Evolutionary conservation across 192 early-diverging fungal genomes (phyloP), one percentile per base, ranked within the genome.

Genomic region (Irineochytrium annulatum): DNA sequence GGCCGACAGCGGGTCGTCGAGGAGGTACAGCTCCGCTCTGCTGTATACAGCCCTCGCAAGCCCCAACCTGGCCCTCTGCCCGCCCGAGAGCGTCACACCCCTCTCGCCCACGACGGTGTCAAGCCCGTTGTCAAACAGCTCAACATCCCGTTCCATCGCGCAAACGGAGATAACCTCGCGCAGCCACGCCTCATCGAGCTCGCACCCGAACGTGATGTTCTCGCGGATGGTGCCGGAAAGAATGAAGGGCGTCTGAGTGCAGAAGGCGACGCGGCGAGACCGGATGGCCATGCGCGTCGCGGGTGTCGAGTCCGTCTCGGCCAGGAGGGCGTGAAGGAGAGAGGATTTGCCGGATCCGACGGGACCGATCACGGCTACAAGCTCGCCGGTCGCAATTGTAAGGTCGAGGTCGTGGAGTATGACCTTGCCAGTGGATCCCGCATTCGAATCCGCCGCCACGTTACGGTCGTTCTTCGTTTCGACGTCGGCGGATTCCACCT

Each of bases 1-100:
- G 13, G 79, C 79, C 8, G 52, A n/a, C 51, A 81, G 45, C 1
- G 75, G 75, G 39, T 81, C 79, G 51, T 81, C 79, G 46, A 81
- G 56, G 20, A 81, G 35, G 16, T 58, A 64, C 8, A 81, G 55
- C 37, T 78, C 74, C 1, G 79, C 71, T 48, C 75, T 60, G 24
- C 24, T 52, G 52, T 78, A 78, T 2, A 76, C 60, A 19, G 79
- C 76, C 24, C 79, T 45, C 2, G 76, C 79, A 0, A 81, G 65
- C 1, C 70, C 63, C 37, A 81, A 35, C 2, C 79, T 59, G 3
- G 79, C 76, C 1, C 70, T 33, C 62, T 81, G 79, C 0, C 79
- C 79, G 16, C 79, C 79, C 27, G 30, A 43, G 5, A 81, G 43
- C 33, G 68, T 72, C 5, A 70, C 62, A 51, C 77, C 77, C 11